Evolutionary conservation across 805 yeast genomes (phyloP).

Genomic region (Lipomyces japonicus): DNA sequence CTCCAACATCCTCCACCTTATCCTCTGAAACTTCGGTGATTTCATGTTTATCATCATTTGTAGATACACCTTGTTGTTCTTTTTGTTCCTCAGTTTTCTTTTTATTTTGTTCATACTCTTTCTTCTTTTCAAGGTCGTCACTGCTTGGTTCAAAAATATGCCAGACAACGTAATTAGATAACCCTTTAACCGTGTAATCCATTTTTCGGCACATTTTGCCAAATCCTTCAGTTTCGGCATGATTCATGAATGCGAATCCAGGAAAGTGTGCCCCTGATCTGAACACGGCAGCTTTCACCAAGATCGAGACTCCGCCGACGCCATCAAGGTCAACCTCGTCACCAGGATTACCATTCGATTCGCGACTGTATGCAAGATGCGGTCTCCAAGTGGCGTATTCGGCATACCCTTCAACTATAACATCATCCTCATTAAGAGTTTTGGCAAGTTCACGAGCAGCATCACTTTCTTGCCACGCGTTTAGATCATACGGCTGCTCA

Average conservation of each 20-base stretch:
- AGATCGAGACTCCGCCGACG: constrained; percentile 93
- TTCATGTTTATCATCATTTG: neutral
- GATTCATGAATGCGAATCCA: constrained; percentile 91
- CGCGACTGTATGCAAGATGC: constrained; percentile 22
- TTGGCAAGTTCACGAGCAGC: constrained; percentile 52
- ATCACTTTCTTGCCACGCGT: constrained; percentile 91
- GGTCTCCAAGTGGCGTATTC: constrained; percentile 28
- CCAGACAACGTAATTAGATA: constrained; percentile 88
- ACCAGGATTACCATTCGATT: constrained; percentile 56
- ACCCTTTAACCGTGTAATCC: constrained; percentile 81
- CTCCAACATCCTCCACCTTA: neutral
- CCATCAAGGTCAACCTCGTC: constrained; percentile 93
- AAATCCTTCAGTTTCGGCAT: constrained; percentile 97
- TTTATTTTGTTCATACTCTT: neutral
- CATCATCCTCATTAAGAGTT: constrained; percentile 83
- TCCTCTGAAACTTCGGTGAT: neutral
- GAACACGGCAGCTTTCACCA: constrained; percentile 83
- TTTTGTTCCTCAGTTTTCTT: neutral
- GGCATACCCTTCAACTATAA: constrained; percentile 82
- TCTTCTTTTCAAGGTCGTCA: constrained; percentile 11
- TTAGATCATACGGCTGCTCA: constrained; percentile 89
- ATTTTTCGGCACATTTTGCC: constrained; percentile 65
- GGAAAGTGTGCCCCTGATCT: constrained; percentile 90
- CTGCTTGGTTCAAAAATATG: constrained; percentile 49
- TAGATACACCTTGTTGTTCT: neutral